Percentiles rank a stretch among this genome's conserved stretches.
Conservation (phyloP, 352 stramenopile species). For the Globisporangium uncinulatum region DNA sequence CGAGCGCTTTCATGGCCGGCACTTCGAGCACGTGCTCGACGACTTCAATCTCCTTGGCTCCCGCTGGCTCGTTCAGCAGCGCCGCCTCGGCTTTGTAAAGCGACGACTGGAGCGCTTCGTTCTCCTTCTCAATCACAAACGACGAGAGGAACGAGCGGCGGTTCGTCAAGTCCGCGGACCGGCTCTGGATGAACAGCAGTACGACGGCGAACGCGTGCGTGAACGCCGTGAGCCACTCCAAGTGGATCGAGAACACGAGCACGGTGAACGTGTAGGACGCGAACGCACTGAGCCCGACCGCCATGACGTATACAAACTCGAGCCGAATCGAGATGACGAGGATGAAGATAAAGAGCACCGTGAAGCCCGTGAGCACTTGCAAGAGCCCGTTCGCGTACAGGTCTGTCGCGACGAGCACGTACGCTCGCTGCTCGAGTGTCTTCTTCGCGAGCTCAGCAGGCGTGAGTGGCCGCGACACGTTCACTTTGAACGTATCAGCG, state of each 20-base stretch:
- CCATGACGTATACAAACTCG: constrained; percentile 81
- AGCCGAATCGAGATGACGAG: constrained; percentile 83
- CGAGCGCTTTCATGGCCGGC: constrained; percentile 69
- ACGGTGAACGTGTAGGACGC: constrained; percentile 63
- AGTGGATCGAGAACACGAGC: constrained; percentile 36
- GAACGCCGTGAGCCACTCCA: constrained; percentile 70
- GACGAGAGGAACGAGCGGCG: constrained; percentile 79
- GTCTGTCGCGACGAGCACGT: constrained; percentile 33
- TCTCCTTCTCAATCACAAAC: constrained; percentile 82
- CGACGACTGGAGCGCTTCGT: constrained; percentile 74
- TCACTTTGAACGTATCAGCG: constrained; percentile 10
- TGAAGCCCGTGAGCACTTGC: constrained; percentile 62
- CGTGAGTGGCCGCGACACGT: constrained; percentile 12
- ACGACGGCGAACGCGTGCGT: constrained; percentile 56
- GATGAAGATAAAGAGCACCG: constrained; percentile 75
- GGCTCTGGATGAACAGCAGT: constrained; percentile 72
- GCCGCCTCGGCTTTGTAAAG: constrained; percentile 76
- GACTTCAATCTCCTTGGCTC: constrained; percentile 64
- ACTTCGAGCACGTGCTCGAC: constrained; percentile 63
- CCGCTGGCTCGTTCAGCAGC: constrained; percentile 73
- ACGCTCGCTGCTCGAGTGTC: constrained; percentile 23
- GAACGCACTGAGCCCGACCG: constrained; percentile 51
- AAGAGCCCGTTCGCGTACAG: constrained; percentile 55
- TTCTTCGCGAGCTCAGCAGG: constrained; percentile 10
- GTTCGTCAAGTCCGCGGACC: constrained; percentile 74